phyloP scores from a whole-genome alignment of 371 early-diverging fungal species.

The Mortierella sp. region DNA sequence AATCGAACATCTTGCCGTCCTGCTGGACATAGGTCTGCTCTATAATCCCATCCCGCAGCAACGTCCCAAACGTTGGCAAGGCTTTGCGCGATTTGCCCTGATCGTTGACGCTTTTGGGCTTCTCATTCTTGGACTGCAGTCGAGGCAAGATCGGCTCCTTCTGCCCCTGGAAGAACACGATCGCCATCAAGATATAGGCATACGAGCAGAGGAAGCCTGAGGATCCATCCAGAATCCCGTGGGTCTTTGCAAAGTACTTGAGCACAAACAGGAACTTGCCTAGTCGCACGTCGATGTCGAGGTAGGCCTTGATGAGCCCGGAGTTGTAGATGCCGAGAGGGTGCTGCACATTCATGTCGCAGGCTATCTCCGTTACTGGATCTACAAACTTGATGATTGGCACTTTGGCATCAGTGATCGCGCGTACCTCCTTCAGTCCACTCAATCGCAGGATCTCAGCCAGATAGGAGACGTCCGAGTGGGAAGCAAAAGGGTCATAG shows the following conservation, averaged over 20 bases:
- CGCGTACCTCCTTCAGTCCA: constrained; percentile 10
- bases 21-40: constrained; percentile 2
- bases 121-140: constrained; percentile 18
- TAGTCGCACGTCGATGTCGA: constrained; percentile 78
- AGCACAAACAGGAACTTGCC: constrained; percentile 70
- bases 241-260: constrained; percentile 57
- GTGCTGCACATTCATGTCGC: constrained; percentile 83
- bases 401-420: constrained; percentile 37
- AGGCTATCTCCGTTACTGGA: constrained; percentile 14
- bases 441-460: constrained; percentile 5
- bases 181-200: constrained; percentile 43
- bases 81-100: constrained; percentile 6
- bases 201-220: constrained; percentile 33
- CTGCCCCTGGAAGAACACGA: constrained; percentile 42
- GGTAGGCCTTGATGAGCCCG: constrained; percentile 72
- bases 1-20: constrained; percentile 23
- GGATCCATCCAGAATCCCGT: constrained; percentile 29
- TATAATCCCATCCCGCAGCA: constrained; percentile 1
- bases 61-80: constrained; percentile 2
- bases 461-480: constrained; percentile 15
- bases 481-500: constrained; percentile 8
- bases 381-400: constrained; percentile 48
- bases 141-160: constrained; percentile 29
- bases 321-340: constrained; percentile 80
- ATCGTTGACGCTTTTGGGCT: constrained; percentile 8